Percentiles rank a stretch among this genome's conserved stretches.
Evolutionary conservation across 2,329 filamentous ascomycete genomes (phyloP).

Genomic region (Lachnellula cervina): DNA sequence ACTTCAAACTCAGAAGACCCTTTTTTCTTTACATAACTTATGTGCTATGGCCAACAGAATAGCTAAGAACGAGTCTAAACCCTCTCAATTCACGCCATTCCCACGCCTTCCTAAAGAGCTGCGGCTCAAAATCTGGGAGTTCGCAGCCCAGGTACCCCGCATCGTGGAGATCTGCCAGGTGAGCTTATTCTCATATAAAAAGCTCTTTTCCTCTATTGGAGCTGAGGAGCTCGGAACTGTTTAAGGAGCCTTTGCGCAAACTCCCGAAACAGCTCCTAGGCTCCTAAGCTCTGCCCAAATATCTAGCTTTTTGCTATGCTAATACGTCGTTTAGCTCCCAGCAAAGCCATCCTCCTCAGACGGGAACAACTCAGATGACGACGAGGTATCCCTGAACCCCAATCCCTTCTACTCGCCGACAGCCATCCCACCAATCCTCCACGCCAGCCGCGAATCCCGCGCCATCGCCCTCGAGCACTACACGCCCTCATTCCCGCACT

Average conservation of each 20-base stretch:
- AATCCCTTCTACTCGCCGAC: neutral
- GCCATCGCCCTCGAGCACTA: neutral
- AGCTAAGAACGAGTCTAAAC: neutral
- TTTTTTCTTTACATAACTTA: neutral
- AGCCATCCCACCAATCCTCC: neutral
- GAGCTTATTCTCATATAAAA: too few relatives aligned
- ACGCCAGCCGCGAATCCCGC: neutral
- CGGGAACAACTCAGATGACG: neutral
- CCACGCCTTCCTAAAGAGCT: slow-evolving; percentile 3
- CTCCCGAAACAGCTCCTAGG: too few relatives aligned
- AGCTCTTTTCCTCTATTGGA: too few relatives aligned
- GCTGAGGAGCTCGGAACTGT: too few relatives aligned
- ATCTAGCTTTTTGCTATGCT: too few relatives aligned
- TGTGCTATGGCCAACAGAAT: neutral
- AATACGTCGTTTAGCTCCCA: too few relatives aligned
- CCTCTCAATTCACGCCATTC: slow-evolving; percentile 2
- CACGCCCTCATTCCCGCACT: neutral
- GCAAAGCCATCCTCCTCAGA: neutral
- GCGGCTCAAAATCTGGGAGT: slow-evolving; percentile 1
- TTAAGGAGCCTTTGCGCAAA: too few relatives aligned
- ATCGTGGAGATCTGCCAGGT: neutral
- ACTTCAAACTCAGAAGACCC: neutral
- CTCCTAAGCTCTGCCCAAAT: too few relatives aligned
- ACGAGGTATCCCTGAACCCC: neutral
- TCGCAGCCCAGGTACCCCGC: neutral